These are phyloP conservation scores for Beauveria brongniartii DNA, from an alignment of 2,329 filamentous ascomycete genomes.

Conservation along the genomic window DNA sequence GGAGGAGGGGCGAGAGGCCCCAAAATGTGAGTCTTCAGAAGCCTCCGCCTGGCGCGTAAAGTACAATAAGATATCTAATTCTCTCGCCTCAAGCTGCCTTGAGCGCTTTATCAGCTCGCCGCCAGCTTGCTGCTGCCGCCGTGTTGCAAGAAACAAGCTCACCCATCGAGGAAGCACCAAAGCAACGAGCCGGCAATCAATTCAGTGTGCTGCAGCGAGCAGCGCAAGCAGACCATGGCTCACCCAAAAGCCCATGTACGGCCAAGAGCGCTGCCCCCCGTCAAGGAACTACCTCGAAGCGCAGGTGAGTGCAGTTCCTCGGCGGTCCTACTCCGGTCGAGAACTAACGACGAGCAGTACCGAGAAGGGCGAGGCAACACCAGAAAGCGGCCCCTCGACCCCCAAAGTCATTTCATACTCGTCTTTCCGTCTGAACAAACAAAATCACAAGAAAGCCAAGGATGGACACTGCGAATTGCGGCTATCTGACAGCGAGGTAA, in stretches of 20 bases:
- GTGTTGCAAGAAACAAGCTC: neutral
- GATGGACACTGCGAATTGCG: conserved; percentile 34
- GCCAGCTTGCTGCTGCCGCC: conserved; percentile 18
- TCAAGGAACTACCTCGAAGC: neutral
- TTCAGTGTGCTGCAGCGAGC: conserved; percentile 10
- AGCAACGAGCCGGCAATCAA: neutral
- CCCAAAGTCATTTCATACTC: conserved; percentile 28
- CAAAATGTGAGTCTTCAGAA: conserved; percentile 21
- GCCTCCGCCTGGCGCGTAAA: neutral
- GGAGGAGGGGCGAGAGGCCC: conserved; percentile 22
- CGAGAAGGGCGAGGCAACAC: neutral
- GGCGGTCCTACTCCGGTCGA: neutral
- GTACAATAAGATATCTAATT: neutral
- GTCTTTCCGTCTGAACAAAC: conserved; percentile 37
- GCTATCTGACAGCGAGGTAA: conserved; percentile 43
- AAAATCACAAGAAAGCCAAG: conserved; percentile 32
- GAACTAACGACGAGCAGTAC: neutral
- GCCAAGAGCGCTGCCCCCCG: neutral
- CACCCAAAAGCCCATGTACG: neutral
- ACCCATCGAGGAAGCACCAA: neutral
- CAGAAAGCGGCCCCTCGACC: neutral
- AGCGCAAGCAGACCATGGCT: neutral
- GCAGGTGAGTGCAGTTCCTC: neutral
- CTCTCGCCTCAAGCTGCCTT: conserved; percentile 20
- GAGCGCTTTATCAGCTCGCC: conserved; percentile 29